phyloP scores from a whole-genome alignment of 1,139 yeast species.

The Kluyveromyces marxianus region DNA sequence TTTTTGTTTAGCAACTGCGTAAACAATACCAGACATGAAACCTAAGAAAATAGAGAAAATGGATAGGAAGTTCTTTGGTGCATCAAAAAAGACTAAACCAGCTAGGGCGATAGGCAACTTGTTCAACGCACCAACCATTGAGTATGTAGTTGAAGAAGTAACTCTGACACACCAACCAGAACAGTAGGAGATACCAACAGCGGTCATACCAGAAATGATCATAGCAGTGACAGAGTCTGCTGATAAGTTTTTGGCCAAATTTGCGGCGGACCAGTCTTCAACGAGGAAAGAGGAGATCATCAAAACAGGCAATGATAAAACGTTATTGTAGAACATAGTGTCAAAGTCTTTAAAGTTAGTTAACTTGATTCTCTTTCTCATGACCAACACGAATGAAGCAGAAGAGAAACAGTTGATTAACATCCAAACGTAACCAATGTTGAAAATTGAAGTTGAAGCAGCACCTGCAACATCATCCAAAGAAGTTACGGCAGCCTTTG shows the following conservation, averaged over 20 bases:
- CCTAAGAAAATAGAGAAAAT: conserved; percentile 87
- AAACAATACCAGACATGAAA: conserved; percentile 88
- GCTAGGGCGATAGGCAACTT: conserved; percentile 95
- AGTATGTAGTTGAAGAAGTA: conserved; percentile 94
- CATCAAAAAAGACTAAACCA: conserved; percentile 88
- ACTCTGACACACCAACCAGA: conserved; percentile 99
- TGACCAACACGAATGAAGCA: conserved; percentile 84
- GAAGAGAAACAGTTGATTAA: conserved; percentile 85
- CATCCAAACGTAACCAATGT: conserved; percentile 96
- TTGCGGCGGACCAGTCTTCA: conserved; percentile 89
- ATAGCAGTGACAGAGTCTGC: conserved; percentile 73
- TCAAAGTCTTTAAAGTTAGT: conserved; percentile 96
- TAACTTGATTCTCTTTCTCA: conserved; percentile 96
- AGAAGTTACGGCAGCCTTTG: conserved; percentile 14
- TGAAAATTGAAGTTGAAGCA: conserved; percentile 36
- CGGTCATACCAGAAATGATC: conserved; percentile 86
- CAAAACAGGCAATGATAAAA: conserved; percentile 84
- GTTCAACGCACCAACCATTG: conserved; percentile 98
- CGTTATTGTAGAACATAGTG: conserved; percentile 96
- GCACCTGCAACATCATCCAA: background rate
- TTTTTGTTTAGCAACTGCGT: conserved; percentile 85
- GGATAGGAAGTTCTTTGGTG: conserved; percentile 89
- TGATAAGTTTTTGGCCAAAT: conserved; percentile 66
- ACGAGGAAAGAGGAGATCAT: conserved; percentile 62
- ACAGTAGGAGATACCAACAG: conserved; percentile 95